Evolutionary conservation across 1,284 basidiomycete species (phyloP), one percentile per base, ranked within the genome.

Genomic region (Malassezia pachydermatis): DNA sequence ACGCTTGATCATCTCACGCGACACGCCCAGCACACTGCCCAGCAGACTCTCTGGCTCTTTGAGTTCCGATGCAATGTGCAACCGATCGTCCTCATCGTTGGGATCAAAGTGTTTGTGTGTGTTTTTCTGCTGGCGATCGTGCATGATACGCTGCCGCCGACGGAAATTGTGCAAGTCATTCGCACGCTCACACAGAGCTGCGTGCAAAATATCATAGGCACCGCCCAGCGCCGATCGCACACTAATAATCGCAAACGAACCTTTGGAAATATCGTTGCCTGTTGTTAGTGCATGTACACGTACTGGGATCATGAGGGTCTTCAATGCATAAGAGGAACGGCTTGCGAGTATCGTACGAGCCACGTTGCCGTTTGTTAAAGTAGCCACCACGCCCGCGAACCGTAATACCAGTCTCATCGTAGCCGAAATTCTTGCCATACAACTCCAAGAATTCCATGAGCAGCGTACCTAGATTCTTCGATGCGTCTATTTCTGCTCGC

Each of bases 371-470:
- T 45, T 71, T 73, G 48, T 76, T 78, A 59, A 84, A 80, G 46
- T 76, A 75, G 84, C 89, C 94, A 0, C 88, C 88, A 54, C 86
- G 75, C 40, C 80, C 76, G 35, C 58, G 51, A 16, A 98, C 73
- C 2, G 87, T 89, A 59, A 99, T 87, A 5, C 90, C 90, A 25
- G 55, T 55, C 17, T 62, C 57, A 45, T 70, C 66, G 47, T 72
- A 57, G 72, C 92, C 90, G 79, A 95, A 96, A 69, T 84, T 82
- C 49, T 79, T 78, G 11, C 90, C 92, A 68, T 96, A 96, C 8
- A 94, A 77, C 76, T 98, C 90, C 62, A 98, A 90, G 70, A 96
- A 90, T 71, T 99, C 92, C 75, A 96, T 80, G 24, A 95, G 78
- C 33, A 99, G 76, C 5, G 90, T 84, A 2, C 92, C 92, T 10